Conservation (phyloP, 257 asterid species). For the Scutellaria baicalensis region DNA sequence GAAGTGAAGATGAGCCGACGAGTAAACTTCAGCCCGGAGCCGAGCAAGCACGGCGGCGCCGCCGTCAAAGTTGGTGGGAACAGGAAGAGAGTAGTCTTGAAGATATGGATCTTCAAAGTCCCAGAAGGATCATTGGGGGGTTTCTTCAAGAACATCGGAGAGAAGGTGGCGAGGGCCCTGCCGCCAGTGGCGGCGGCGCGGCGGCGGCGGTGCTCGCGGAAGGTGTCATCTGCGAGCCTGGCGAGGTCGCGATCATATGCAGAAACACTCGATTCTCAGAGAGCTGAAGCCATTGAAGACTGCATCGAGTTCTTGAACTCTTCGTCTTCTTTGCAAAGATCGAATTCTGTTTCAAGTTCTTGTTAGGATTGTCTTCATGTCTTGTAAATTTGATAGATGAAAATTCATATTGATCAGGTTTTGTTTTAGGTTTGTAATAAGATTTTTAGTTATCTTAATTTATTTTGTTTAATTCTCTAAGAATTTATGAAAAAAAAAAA, state of each 20-base stretch:
- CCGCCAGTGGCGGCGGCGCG: slow-evolving; percentile 18
- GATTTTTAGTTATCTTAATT: no score
- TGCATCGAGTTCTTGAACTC: slow-evolving; percentile 88
- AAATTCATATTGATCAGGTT: background rate
- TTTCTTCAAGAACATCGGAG: slow-evolving; percentile 48
- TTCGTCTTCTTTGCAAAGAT: slow-evolving; percentile 52
- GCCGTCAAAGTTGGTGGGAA: slow-evolving; percentile 14
- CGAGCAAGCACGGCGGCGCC: slow-evolving; percentile 12
- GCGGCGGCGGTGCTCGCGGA: slow-evolving; percentile 40
- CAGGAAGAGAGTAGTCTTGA: slow-evolving; percentile 19
- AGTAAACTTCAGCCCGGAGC: slow-evolving; percentile 48
- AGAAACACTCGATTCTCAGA: slow-evolving; percentile 60
- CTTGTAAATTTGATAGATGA: slow-evolving; percentile 9
- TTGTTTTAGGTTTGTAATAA: slow-evolving; percentile 12
- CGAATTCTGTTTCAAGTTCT: slow-evolving; percentile 52
- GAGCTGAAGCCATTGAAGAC: slow-evolving; percentile 89
- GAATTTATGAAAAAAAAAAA: background rate
- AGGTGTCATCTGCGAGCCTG: slow-evolving; percentile 54
- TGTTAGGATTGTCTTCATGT: slow-evolving; percentile 15
- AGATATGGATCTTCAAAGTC: slow-evolving; percentile 29
- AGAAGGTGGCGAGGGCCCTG: slow-evolving; percentile 45
- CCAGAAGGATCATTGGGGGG: slow-evolving; percentile 35
- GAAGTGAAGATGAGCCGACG: slow-evolving; percentile 26
- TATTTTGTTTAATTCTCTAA: background rate
- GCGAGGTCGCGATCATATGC: slow-evolving; percentile 75